A percentile compares a stretch with the other conserved stretches of the same genome.
Conservation (phyloP, 768 basidiomycete genomes). For the Xerocomellus dryophilus region DNA sequence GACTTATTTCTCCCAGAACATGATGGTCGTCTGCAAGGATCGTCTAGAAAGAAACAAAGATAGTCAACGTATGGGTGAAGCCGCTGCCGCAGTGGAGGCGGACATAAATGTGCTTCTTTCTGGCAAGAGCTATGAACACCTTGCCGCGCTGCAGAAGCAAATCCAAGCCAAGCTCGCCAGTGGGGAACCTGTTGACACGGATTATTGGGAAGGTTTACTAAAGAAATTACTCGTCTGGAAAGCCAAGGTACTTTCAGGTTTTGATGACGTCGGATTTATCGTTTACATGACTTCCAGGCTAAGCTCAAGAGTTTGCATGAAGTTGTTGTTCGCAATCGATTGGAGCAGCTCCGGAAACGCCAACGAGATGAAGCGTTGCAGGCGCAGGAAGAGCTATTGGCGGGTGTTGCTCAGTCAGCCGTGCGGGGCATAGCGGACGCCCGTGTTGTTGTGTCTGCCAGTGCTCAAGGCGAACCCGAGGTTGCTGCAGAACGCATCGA, state of each 20-base stretch:
- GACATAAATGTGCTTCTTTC: constrained; percentile 80
- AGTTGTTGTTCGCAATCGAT: constrained; percentile 91
- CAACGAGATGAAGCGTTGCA: constrained; percentile 95
- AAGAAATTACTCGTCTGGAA: constrained; percentile 96
- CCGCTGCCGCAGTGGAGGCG: constrained; percentile 74
- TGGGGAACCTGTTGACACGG: constrained; percentile 92
- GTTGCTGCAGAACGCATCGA: constrained; percentile 62
- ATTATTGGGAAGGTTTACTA: constrained; percentile 94
- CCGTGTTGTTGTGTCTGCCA: constrained; percentile 36
- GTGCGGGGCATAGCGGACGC: constrained; percentile 41
- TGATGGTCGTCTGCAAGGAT: constrained; percentile 96
- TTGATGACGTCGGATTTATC: background rate
- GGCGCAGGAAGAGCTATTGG: constrained; percentile 86
- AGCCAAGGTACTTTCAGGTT: constrained; percentile 64
- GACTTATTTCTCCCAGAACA: constrained; percentile 56
- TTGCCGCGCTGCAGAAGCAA: constrained; percentile 76
- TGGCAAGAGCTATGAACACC: constrained; percentile 83
- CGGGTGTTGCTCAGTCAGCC: constrained; percentile 67
- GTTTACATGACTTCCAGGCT: constrained; percentile 49
- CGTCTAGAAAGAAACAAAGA: constrained; percentile 73
- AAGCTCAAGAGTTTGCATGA: constrained; percentile 92
- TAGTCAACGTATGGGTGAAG: constrained; percentile 60
- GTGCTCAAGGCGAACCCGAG: constrained; percentile 35
- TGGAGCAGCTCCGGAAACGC: constrained; percentile 92
- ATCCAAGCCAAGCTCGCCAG: constrained; percentile 86